Evolutionary conservation across 768 basidiomycete species (phyloP).

Genomic region (Leccinum longicurvipes): DNA sequence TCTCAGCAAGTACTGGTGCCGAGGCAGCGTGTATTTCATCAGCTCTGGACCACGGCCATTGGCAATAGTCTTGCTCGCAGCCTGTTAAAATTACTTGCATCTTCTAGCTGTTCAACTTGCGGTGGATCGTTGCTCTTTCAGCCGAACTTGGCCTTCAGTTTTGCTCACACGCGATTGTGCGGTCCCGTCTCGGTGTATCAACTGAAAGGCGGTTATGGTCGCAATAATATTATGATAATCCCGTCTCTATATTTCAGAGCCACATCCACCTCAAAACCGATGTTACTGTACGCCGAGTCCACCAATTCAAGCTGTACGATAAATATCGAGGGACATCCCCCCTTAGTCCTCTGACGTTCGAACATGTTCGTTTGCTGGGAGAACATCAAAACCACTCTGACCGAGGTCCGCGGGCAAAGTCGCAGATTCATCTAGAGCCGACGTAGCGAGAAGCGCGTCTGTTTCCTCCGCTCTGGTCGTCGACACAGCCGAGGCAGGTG

Average conservation of each 20-base stretch:
- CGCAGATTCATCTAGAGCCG: constrained; percentile 74
- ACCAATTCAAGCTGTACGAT: not conserved
- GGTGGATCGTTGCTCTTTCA: not conserved
- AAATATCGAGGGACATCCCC: not conserved
- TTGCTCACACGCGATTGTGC: not conserved
- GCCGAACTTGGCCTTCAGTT: not conserved
- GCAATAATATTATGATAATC: not conserved
- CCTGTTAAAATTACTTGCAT: not conserved
- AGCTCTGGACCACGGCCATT: not conserved
- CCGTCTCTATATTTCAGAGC: not conserved
- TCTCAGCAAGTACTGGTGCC: not conserved
- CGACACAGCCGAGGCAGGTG: constrained; percentile 28
- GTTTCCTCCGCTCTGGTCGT: constrained; percentile 54
- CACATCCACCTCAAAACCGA: not conserved
- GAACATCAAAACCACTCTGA: constrained; percentile 80
- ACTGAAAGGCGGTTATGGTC: not conserved
- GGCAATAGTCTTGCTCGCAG: not conserved
- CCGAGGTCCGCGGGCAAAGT: constrained; percentile 76
- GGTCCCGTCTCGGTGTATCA: constrained; percentile 16
- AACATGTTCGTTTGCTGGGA: constrained; percentile 47
- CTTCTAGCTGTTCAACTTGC: not conserved
- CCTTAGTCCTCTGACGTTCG: constrained; percentile 16
- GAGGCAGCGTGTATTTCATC: not conserved
- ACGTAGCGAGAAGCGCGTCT: constrained; percentile 42
- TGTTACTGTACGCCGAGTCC: too few relatives aligned